phyloP scores from a whole-genome alignment of 768 basidiomycete species.

The Lyophyllum semitale region DNA sequence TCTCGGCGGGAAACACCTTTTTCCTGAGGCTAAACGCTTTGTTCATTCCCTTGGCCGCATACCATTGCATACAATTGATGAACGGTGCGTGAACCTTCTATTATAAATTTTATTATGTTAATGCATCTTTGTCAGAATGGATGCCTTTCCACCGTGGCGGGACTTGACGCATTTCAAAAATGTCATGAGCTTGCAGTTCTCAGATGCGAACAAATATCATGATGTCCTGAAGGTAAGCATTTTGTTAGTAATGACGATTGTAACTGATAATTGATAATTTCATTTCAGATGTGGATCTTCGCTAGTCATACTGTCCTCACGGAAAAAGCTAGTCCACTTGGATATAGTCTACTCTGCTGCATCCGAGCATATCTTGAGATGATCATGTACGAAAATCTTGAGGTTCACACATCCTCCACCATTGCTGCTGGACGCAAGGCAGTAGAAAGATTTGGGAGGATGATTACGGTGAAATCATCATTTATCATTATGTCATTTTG shows the following conservation, averaged over 20 bases:
- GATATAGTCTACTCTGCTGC: constrained; percentile 26
- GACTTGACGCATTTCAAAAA: constrained; percentile 30
- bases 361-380: constrained; percentile 29
- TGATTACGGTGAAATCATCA: too few species aligned
- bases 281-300: constrained; percentile 19
- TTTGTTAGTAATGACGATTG: too few species aligned
- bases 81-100: constrained; percentile 27
- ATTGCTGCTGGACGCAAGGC: constrained; percentile 13
- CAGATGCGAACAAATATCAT: constrained; percentile 30
- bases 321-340: constrained; percentile 4
- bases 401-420: constrained; percentile 34
- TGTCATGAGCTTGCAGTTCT: constrained; percentile 23
- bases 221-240: constrained; percentile 17
- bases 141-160: constrained; percentile 30
- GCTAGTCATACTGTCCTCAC: constrained; percentile 19
- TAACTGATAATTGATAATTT: too few species aligned
- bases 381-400: constrained; percentile 27
- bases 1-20: constrained; percentile 34
- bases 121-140: constrained; percentile 11
- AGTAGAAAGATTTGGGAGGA: too few species aligned
- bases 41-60: too few species aligned
- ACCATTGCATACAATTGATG: too few species aligned
- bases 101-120: too few species aligned
- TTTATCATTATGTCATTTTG: too few species aligned
- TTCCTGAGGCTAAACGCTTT: constrained; percentile 8